Evolutionary conservation across 257 asterid species (phyloP).

Genomic region (Apocynum venetum): DNA sequence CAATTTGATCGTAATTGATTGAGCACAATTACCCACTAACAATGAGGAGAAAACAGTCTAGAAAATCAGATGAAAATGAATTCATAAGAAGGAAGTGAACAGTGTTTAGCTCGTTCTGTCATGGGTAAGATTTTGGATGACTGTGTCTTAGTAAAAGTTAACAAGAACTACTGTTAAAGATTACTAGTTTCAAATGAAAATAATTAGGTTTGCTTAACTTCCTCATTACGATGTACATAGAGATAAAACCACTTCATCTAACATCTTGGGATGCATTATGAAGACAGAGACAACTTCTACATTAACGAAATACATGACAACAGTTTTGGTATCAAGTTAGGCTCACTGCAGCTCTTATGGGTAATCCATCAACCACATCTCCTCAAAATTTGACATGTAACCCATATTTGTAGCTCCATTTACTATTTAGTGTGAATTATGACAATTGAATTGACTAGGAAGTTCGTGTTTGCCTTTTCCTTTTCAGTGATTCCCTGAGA

Average conservation of each 20-base stretch:
- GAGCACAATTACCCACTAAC: not conserved
- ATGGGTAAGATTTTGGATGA: not conserved
- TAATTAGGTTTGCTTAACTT: not conserved
- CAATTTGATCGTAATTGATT: not conserved
- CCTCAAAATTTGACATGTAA: not conserved
- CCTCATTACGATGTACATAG: not conserved
- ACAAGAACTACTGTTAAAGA: not conserved
- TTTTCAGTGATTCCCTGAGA: not conserved
- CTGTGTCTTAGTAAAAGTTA: not conserved
- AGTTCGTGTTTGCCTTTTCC: not conserved
- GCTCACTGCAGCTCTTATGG: not conserved
- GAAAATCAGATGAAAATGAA: not conserved
- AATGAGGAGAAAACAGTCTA: not conserved
- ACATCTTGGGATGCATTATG: not conserved
- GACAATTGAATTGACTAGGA: not conserved
- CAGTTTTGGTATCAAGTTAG: not conserved
- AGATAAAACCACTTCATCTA: not conserved
- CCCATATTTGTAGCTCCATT: not conserved
- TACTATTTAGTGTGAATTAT: not conserved
- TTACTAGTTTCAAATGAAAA: not conserved
- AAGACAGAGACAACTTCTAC: not conserved
- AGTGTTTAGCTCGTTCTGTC: not conserved
- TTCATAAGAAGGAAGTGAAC: not conserved
- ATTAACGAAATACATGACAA: not conserved
- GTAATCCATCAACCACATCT: not conserved